Percentiles rank a stretch among this genome's conserved stretches.
phyloP scores from a whole-genome alignment of 2,329 filamentous ascomycete genomes.

The Pseudocercospora crystallina region DNA sequence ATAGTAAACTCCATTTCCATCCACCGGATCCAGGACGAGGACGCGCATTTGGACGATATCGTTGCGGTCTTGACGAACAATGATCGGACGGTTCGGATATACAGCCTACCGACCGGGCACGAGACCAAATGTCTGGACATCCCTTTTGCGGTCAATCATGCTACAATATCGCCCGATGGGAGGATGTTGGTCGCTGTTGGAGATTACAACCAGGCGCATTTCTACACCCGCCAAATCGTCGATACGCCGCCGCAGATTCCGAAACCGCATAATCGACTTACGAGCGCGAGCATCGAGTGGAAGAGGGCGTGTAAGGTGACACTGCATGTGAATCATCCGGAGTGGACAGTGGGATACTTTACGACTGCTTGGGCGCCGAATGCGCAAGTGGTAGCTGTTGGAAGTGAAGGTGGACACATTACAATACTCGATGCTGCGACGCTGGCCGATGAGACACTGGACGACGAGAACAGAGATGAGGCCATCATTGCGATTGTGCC shows the following conservation, averaged over 20 bases:
- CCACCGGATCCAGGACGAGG: constrained; percentile 58
- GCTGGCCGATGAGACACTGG: constrained; percentile 36
- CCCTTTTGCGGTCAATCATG: constrained; percentile 87
- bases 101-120: constrained; percentile 68
- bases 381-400: constrained; percentile 70
- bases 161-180: constrained; percentile 89
- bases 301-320: constrained; percentile 40
- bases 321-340: constrained; percentile 41
- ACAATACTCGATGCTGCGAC: constrained; percentile 66
- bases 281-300: constrained; percentile 40
- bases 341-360: constrained; percentile 62
- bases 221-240: constrained; percentile 61
- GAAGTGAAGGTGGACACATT: constrained; percentile 77
- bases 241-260: constrained; percentile 37
- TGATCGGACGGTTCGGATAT: constrained; percentile 83
- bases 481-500: constrained; percentile 73
- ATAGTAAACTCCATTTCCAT: constrained; percentile 69
- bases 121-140: constrained; percentile 71
- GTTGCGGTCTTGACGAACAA: constrained; percentile 86
- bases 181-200: constrained; percentile 77
- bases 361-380: constrained; percentile 74
- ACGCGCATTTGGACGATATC: constrained; percentile 46
- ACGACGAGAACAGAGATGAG: constrained; percentile 46
- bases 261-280: constrained; percentile 40
- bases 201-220: constrained; percentile 82